These are phyloP conservation scores for Colletotrichum theobromicola DNA, from an alignment of 2,329 filamentous ascomycete species.

Conservation along the genomic window DNA sequence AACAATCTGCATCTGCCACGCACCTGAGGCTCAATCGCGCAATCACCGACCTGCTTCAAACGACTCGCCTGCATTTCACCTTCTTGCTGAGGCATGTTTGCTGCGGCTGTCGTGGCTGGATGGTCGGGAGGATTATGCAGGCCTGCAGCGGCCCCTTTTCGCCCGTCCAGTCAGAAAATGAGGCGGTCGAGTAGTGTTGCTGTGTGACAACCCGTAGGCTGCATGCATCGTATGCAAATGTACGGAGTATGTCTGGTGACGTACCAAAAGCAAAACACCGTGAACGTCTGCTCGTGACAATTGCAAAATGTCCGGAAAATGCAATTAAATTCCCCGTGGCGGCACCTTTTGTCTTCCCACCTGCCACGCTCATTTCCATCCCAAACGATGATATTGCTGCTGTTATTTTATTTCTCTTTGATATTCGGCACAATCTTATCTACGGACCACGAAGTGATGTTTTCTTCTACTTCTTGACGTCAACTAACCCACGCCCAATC, in stretches of 20 bases:
- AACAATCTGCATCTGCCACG: neutral
- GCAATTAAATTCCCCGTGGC: neutral
- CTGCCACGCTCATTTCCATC: neutral
- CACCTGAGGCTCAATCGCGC: neutral
- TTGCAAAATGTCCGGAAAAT: neutral
- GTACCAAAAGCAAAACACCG: neutral
- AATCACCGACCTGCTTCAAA: neutral
- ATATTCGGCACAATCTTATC: neutral
- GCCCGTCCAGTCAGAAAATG: neutral
- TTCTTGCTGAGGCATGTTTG: neutral
- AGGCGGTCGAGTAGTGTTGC: constrained; percentile 8
- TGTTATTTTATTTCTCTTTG: neutral
- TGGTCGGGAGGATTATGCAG: neutral
- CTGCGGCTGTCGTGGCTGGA: neutral
- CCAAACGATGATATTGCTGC: neutral
- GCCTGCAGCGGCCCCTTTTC: neutral
- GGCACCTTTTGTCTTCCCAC: neutral
- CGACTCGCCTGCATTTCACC: neutral
- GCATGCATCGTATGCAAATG: neutral
- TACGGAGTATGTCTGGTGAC: constrained; percentile 6
- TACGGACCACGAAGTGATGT: neutral
- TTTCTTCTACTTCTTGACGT: neutral
- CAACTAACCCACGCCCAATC: neutral
- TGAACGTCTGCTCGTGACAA: neutral
- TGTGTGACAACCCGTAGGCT: constrained; percentile 8